These are phyloP conservation scores for Cryptococcus floricola DNA, from an alignment of 1,284 basidiomycete genomes.

Conservation along the genomic window DNA sequence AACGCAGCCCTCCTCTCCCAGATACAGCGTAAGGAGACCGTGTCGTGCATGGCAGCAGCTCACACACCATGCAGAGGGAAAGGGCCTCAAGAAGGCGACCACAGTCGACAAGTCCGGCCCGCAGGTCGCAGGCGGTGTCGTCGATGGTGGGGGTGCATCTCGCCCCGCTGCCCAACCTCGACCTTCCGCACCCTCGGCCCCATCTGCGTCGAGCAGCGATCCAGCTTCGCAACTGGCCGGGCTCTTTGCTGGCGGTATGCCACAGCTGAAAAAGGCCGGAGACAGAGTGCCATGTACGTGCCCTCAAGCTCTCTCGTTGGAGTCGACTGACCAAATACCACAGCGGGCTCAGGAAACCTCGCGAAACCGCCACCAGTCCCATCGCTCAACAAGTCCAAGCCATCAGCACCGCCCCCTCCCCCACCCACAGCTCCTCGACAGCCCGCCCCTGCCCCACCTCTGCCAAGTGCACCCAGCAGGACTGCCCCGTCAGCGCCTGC, in stretches of 20 bases:
- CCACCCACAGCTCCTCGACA: constrained; percentile 17
- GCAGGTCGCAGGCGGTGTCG: constrained; percentile 52
- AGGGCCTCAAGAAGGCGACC: constrained; percentile 69
- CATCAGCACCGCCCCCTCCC: constrained; percentile 15
- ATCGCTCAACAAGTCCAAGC: constrained; percentile 12
- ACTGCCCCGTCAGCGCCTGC: constrained; percentile 32
- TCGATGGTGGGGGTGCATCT: constrained; percentile 45
- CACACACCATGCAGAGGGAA: constrained; percentile 61
- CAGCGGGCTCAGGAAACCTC: constrained; percentile 18
- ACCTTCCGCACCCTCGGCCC: background rate
- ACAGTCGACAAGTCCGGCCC: constrained; percentile 81
- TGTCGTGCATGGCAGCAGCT: background rate
- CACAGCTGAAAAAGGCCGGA: constrained; percentile 75
- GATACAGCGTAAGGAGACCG: constrained; percentile 35
- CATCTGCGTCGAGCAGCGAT: constrained; percentile 14
- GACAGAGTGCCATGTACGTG: constrained; percentile 31
- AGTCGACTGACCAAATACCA: background rate
- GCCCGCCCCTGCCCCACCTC: constrained; percentile 18
- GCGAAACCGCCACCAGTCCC: constrained; percentile 31
- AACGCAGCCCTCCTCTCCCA: constrained; percentile 41
- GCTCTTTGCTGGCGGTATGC: constrained; percentile 85
- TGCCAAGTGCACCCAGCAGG: constrained; percentile 12
- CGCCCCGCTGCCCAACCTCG: background rate
- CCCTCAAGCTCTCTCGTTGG: background rate
- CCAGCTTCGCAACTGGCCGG: constrained; percentile 69